These are phyloP conservation scores for Saccharomyces hybrid DNA, from an alignment of 1,139 yeast species.

Conservation along the genomic window DNA sequence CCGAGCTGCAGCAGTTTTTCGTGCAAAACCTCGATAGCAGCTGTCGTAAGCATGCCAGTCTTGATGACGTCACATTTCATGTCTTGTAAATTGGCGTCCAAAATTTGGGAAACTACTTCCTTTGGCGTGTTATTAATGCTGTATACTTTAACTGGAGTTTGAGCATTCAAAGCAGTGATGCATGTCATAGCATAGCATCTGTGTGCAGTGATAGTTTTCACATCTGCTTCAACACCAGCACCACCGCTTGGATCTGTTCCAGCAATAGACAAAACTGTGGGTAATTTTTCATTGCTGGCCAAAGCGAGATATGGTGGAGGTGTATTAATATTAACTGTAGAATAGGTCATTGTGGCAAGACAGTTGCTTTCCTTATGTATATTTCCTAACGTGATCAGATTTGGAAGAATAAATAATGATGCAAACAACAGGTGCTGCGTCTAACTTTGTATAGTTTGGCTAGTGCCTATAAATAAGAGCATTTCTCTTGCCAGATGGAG, in stretches of 20 bases:
- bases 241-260: constrained; percentile 93
- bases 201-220: constrained; percentile 75
- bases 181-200: constrained; percentile 76
- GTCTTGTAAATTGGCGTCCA: constrained; percentile 55
- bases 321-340: constrained; percentile 18
- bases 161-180: constrained; percentile 77
- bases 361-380: not conserved
- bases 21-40: constrained; percentile 45
- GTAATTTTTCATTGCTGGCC: constrained; percentile 17
- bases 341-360: constrained; percentile 11
- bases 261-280: constrained; percentile 54
- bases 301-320: constrained; percentile 28
- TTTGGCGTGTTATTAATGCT: constrained; percentile 43
- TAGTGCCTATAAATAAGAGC: not conserved
- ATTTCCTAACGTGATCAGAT: not conserved
- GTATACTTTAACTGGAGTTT: constrained; percentile 58
- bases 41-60: constrained; percentile 69
- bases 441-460: not conserved
- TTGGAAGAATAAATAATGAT: not conserved
- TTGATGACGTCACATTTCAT: constrained; percentile 64
- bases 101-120: constrained; percentile 38
- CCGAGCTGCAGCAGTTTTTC: constrained; percentile 34
- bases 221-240: constrained; percentile 90
- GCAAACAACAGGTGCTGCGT: not conserved
- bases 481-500: not conserved